phyloP scores from a whole-genome alignment of 768 basidiomycete species.

The Agrocybe praecox region DNA sequence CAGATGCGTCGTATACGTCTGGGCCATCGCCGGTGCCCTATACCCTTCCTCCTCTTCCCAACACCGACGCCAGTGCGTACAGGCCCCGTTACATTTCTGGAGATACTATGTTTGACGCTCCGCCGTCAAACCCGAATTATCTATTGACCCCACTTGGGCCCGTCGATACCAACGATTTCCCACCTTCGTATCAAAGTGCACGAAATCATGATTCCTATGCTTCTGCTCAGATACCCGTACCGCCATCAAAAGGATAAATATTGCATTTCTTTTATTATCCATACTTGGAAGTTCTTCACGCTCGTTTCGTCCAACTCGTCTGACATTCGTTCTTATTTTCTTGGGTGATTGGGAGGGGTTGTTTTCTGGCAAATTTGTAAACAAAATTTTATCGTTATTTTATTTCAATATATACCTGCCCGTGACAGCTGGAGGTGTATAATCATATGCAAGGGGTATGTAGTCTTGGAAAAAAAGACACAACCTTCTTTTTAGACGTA shows the following conservation, averaged over 20 bases:
- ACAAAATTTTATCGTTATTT: too few relatives aligned
- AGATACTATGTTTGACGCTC: not conserved
- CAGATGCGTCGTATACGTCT: not conserved
- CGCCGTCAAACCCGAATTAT: not conserved
- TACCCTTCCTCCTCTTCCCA: not conserved
- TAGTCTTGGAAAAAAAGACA: too few relatives aligned
- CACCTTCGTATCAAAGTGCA: conserved; percentile 10
- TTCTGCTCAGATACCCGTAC: not conserved
- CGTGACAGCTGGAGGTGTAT: too few relatives aligned
- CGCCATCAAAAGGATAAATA: not conserved
- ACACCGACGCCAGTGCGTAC: not conserved
- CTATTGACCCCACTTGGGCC: not conserved
- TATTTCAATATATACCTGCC: too few relatives aligned
- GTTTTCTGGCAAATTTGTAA: too few relatives aligned
- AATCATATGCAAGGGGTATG: too few relatives aligned
- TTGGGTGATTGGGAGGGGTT: too few relatives aligned
- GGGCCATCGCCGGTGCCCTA: not conserved
- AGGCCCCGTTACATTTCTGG: not conserved
- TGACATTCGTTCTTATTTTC: not conserved
- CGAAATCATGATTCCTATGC: not conserved
- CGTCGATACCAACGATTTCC: not conserved
- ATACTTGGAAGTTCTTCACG: not conserved
- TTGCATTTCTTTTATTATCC: not conserved
- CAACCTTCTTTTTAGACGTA: too few relatives aligned
- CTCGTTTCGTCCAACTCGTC: not conserved